Base-by-base conservation (phyloP, 2,329 filamentous ascomycete genomes). In the Scedosporium apiospermum region DNA sequence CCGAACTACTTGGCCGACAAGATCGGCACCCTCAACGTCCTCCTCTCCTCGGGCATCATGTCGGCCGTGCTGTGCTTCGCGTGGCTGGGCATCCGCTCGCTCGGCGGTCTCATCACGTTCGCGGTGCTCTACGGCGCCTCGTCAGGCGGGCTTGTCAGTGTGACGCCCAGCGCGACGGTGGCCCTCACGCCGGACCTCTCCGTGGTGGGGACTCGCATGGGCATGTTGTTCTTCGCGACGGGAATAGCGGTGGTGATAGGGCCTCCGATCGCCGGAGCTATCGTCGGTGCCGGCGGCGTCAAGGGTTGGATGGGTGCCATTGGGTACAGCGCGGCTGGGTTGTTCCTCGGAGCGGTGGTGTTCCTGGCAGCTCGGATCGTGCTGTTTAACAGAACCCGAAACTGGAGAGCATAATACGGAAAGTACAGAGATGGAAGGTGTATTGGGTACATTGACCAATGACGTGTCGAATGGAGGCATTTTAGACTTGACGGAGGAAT, bases 61-160 rank as follows among this genome's bases (percentile, higher is more conserved):
- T 80, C 79, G 16, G 70, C 73, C 4, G 62, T 73, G 1, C 66
- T 77, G 3, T 88, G 86, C 18, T 77, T 79, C 63, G 69, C 70
- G 57, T 81, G 77, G 77, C 72, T 76, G 7, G 71, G 72, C 34
- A 74, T 78, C 2, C 67, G 64, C 18, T 71, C 71, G 1, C 66
- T 69, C 0, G 71, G 71, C 0, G 75, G 75, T 1, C 73, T 77
- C 63, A 73, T 79, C 49, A 72, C 70, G 0, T 79, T 82, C 62
- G 73, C 74, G 26, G 68, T 76, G 2, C 64, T 80, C 55, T 81
- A 79, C 63, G 80, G 80, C 3, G 76, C 80, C 64, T 76, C 79
- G 62, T 76, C 77, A 1, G 78, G 77, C 5, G 75, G 72, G 3
- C 70, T 80, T 10, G 74, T 81, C 57, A 74, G 74, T 4, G 69